Conservation (phyloP, 2,329 filamentous ascomycete species). For the Huntiella bhutanensis region DNA sequence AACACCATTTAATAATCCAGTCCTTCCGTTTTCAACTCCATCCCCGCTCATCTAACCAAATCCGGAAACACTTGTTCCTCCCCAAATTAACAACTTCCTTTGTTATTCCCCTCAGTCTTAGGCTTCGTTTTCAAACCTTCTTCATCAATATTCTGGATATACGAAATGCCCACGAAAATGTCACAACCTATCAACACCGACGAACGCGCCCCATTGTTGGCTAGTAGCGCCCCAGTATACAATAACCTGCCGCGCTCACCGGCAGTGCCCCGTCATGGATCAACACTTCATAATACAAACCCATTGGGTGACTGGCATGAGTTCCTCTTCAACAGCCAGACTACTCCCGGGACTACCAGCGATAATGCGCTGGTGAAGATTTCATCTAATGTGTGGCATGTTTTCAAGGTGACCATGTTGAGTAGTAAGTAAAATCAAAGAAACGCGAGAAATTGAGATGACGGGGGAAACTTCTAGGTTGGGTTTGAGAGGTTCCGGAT, state of each 20-base stretch:
- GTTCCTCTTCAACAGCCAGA: slow-evolving; percentile 27
- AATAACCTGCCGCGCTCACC: background rate
- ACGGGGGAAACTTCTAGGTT: too few relatives aligned
- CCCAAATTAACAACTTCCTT: too few relatives aligned
- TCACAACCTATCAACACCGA: slow-evolving; percentile 14
- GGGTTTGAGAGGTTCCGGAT: too few relatives aligned
- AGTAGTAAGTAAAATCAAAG: slow-evolving; percentile 31
- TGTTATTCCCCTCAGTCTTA: too few relatives aligned
- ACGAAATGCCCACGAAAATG: slow-evolving; percentile 11
- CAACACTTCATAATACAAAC: background rate
- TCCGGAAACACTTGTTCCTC: too few relatives aligned
- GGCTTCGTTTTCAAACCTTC: background rate
- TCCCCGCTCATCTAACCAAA: too few relatives aligned
- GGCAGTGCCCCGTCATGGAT: background rate
- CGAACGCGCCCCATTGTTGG: slow-evolving; percentile 26
- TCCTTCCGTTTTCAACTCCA: too few relatives aligned
- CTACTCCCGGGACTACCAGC: slow-evolving; percentile 34
- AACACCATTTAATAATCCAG: too few relatives aligned
- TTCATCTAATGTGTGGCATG: slow-evolving; percentile 25
- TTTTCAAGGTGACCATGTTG: slow-evolving; percentile 36
- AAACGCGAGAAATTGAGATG: too few relatives aligned
- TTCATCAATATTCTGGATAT: background rate
- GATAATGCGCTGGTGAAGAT: slow-evolving; percentile 16
- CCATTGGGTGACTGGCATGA: slow-evolving; percentile 5
- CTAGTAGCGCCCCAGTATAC: slow-evolving; percentile 15